Base-by-base conservation (phyloP, 129 eudicot genomes). In the Chrysanthemum makinoi region DNA sequence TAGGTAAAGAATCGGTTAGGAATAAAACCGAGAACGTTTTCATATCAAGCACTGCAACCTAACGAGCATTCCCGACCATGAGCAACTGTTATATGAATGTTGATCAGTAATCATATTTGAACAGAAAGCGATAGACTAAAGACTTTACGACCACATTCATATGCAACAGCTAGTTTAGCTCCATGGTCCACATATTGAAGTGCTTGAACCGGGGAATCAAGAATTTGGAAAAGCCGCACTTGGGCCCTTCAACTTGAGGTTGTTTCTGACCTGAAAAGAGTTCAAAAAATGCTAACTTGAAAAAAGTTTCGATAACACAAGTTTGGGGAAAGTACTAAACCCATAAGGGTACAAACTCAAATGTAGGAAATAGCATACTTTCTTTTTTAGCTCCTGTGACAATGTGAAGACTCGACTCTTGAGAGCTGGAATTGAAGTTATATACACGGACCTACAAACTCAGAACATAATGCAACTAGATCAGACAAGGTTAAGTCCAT, bases 31-130 rank as follows among this genome's bases (percentile, higher is more conserved):
- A 78, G 61, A 83, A 81, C 56, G 87, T 72, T 15, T 51, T 85
- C 82, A 81, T 70, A 83, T 93, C 95, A 76, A 93, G 80, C 80
- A 93, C 95, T 60, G 95, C 95, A 79, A 89, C 85, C 98, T 93
- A 85, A 79, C 3, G 47, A 62, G 44, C 65, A 75, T 72, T 59
- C 60, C 50, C 66, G 49, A 74, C 60, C 10, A 74, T 61, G 6
- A 60, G 68, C 70, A 65, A 46, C 17, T 39, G 39, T 49, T 47
- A 66, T 11, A 44, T 52, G 13, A 58, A 17, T 48, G 18, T 9
- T 33, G 1, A 18, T 44, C 15, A 2, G 61, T 52, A 18, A 57
- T 49, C 30, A 50, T 65, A 43, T 49, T 65, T 56, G 18, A 74
- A 51, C 50, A 60, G 44, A 47, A 39, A 62, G 58, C 50, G 1